Base-by-base conservation (phyloP, 1,139 yeast species). In the Hanseniaspora gamundiae region DNA sequence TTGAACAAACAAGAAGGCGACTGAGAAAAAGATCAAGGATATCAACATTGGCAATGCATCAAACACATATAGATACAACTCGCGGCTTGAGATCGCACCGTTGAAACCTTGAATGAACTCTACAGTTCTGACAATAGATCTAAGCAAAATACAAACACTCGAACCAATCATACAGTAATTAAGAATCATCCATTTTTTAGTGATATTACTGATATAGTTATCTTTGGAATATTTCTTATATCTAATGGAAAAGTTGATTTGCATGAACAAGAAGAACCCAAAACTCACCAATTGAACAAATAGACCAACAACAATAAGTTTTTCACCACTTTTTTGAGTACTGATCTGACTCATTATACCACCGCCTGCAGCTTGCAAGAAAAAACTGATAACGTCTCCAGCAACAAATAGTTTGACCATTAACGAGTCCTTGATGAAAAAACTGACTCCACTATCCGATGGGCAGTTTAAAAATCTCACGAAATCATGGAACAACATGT, bases 351-450 rank as follows among this genome's bases (percentile, higher is more conserved):
- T 59, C 57, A 62, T 58, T 36, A 68, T 41, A 7, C 73, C 74
- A 38, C 71, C 74, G 14, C 75, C 75, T 16, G 60, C 61, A 16
- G 61, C 66, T 52, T 71, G 76, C 40, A 69, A 42, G 10, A 68
- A 45, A 46, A 71, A 63, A 36, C 71, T 64, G 14, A 61, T 13
- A 17, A 69, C 57, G 56, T 71, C 76, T 30, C 73, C 73, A 20
- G 52, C 28, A n/a, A 71, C 72, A 56, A 70, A 71, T 20, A 67
- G 19, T 17, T 33, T 33, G n/a, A 33, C 36, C 36, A 33, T 33
- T 4, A 33, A 19, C 3, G 36, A 33, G n/a, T 33, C 21, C 19
- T 33, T 33, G 4, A 33, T 6, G n/a, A 33, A 17, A 9, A 33
- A 17, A 17, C 36, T 19, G 19, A 33, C 36, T 7, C 36, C 22